Conservation (phyloP, 164 flowering plant genomes). For the Cinnamomum chago region DNA sequence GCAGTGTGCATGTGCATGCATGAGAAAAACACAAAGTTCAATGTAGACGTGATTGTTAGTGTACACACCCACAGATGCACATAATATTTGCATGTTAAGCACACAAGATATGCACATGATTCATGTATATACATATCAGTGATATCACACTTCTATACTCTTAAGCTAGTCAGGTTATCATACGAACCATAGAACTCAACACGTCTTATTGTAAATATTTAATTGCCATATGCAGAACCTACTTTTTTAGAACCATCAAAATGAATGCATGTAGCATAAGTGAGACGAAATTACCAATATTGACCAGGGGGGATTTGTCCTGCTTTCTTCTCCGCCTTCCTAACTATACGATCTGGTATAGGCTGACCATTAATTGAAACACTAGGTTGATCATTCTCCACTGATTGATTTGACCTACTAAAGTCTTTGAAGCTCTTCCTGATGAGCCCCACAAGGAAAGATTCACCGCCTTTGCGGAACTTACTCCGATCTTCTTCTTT, state of each 20-base stretch:
- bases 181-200: background rate
- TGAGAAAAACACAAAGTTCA: background rate
- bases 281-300: conserved; percentile 62
- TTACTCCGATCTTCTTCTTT: conserved; percentile 30
- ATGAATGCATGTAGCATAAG: background rate
- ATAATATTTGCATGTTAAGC: too few species aligned
- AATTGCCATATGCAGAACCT: background rate
- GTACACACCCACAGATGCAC: background rate
- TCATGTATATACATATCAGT: background rate
- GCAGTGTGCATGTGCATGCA: background rate
- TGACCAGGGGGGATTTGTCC: conserved; percentile 81
- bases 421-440: conserved; percentile 44
- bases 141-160: background rate
- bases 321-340: conserved; percentile 85
- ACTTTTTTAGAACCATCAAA: background rate
- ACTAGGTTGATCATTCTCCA: conserved; percentile 31
- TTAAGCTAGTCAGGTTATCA: background rate
- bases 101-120: background rate
- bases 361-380: conserved; percentile 68
- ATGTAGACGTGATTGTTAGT: background rate
- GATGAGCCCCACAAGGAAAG: conserved; percentile 38
- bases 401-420: conserved; percentile 27
- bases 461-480: conserved; percentile 29
- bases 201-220: too few species aligned
- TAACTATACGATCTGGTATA: conserved; percentile 60